Evolutionary conservation across 2,329 filamentous ascomycete genomes (phyloP), one percentile per base, ranked within the genome.

Genomic region (Herpotrichia juniperi): DNA sequence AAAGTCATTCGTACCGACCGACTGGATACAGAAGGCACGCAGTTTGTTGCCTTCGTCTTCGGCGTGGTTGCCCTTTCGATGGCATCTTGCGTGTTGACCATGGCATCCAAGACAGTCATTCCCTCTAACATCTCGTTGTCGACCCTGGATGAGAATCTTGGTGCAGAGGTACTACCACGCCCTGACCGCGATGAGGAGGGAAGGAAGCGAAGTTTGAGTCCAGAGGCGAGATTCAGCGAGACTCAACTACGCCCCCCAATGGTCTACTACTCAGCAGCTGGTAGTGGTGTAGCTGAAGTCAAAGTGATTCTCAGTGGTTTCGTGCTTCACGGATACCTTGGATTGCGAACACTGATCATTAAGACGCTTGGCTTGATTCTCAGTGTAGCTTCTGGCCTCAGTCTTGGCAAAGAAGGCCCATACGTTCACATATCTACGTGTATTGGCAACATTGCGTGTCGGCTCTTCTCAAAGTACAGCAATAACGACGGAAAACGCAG

Each of bases 281-380:
- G 94, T 43, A 96, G 92, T 74, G 94, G 94, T 63, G 94, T 99
- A 11, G 94, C 94, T 6, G 94, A 99, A 76, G 93, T 97, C 50
- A 93, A 94, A 59, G 94, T 97, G 53, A 97, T 97, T 52, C 83
- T 97, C n/a, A 97, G 92, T 65, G 94, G 94, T 5, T 99, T 97
- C 67, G 93, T 99, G 49, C 79, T 99, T 49, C 94, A 97, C 79
- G 93, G 94, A 1, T 97, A 97, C 69, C 83, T 99, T 7, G 94
- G 94, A 62, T 74, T 96, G 32, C 90, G 89, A 68, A 97, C 94
- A 0, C 81, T 99, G 25, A 74, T 93, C 4, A 83, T 96, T 75
- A 99, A 99, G 72, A 90, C 90, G 0, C 65, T 89, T 14, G 92
- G 88, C 12, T 78, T 99, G 42, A 84, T 97, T 52, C 81, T 97